Conservation (phyloP, 2,329 filamentous ascomycete species). For the Pseudomassariella vexata region DNA sequence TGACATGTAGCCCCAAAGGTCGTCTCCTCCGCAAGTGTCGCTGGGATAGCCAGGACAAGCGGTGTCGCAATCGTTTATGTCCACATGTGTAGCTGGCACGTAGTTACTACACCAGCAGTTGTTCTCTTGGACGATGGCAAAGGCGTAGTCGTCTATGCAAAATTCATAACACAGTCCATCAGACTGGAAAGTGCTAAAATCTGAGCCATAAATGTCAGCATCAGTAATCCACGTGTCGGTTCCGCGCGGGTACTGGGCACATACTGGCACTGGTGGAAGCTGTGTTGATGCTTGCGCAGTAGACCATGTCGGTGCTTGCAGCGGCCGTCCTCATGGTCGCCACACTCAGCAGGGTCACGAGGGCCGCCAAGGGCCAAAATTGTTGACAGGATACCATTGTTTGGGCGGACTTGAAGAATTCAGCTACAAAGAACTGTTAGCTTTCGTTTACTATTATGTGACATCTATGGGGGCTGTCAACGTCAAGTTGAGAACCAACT, state of each 20-base stretch:
- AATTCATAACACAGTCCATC: slow-evolving; percentile 61
- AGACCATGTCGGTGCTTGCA: slow-evolving; percentile 28
- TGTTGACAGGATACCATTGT: slow-evolving; percentile 16
- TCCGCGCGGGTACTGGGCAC: too few species aligned
- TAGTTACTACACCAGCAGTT: slow-evolving; percentile 74
- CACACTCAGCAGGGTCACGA: slow-evolving; percentile 14
- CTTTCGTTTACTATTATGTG: too few species aligned
- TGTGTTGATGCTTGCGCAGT: slow-evolving; percentile 43
- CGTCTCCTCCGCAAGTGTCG: slow-evolving; percentile 60
- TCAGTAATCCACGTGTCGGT: too few species aligned
- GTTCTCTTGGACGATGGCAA: slow-evolving; percentile 59
- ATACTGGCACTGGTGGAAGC: slow-evolving; percentile 34
- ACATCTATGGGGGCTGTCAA: too few species aligned
- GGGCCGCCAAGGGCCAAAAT: slow-evolving; percentile 14
- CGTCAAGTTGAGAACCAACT: too few species aligned
- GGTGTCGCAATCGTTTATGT: slow-evolving; percentile 43
- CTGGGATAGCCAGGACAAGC: slow-evolving; percentile 63
- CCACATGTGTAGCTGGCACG: slow-evolving; percentile 44
- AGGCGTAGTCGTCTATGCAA: slow-evolving; percentile 56
- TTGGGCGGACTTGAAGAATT: too few species aligned
- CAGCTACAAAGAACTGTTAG: too few species aligned
- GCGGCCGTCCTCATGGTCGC: slow-evolving; percentile 13
- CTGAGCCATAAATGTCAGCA: slow-evolving; percentile 25
- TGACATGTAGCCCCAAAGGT: slow-evolving; percentile 60
- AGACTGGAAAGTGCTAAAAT: slow-evolving; percentile 56